Evolutionary conservation across 352 stramenopile genomes (phyloP).

Genomic region (Globisporangium solare): DNA sequence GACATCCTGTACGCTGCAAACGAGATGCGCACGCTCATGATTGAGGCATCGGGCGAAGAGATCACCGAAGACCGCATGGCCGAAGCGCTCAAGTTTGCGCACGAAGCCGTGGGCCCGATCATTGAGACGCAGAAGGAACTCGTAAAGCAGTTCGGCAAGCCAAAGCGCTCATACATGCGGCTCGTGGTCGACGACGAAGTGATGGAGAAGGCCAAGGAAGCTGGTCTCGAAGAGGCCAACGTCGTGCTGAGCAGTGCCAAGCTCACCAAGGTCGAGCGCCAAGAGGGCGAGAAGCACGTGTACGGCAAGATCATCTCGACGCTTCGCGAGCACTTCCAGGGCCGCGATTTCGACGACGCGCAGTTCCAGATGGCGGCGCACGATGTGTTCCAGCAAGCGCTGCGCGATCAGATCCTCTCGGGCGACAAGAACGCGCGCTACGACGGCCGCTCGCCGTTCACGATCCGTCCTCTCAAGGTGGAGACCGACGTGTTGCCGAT

Average conservation of each 20-base stretch:
- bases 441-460: slow-evolving; percentile 78
- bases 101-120: slow-evolving; percentile 44
- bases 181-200: slow-evolving; percentile 46
- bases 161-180: slow-evolving; percentile 58
- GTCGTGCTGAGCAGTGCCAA: slow-evolving; percentile 26
- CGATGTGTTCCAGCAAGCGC: slow-evolving; percentile 69
- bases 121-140: slow-evolving; percentile 67
- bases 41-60: slow-evolving; percentile 81
- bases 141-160: slow-evolving; percentile 45
- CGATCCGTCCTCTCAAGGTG: slow-evolving; percentile 84
- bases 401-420: slow-evolving; percentile 62
- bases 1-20: slow-evolving; percentile 86
- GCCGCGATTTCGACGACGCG: slow-evolving; percentile 33
- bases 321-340: slow-evolving; percentile 49
- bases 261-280: slow-evolving; percentile 53
- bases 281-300: slow-evolving; percentile 59
- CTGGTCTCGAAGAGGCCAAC: slow-evolving; percentile 45
- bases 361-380: slow-evolving; percentile 64
- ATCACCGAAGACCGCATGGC: slow-evolving; percentile 67
- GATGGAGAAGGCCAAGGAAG: slow-evolving; percentile 47
- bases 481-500: slow-evolving; percentile 86
- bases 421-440: slow-evolving; percentile 58
- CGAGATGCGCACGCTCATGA: slow-evolving; percentile 78
- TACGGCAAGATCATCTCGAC: slow-evolving; percentile 67
- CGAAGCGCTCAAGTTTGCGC: slow-evolving; percentile 74